A percentile compares a stretch with the other conserved stretches of the same genome.
Conservation (phyloP, 2,329 filamentous ascomycete genomes). For the Curvularia eragrostidis region DNA sequence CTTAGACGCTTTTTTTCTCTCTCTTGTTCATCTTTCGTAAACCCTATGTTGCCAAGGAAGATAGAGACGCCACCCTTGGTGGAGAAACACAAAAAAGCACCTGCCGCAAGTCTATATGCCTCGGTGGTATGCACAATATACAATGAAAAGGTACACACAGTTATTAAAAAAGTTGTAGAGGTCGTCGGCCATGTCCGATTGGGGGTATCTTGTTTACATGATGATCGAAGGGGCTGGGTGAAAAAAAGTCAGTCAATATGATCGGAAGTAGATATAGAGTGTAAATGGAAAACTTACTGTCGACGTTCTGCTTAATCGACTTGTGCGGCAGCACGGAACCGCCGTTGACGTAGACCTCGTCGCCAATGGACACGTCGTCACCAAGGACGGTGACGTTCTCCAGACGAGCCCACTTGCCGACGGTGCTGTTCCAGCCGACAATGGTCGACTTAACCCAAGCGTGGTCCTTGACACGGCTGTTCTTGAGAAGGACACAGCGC, state of each 20-base stretch:
- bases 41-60: constrained; percentile 20
- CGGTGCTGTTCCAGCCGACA: constrained; percentile 96
- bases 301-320: constrained; percentile 98
- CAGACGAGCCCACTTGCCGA: constrained; percentile 92
- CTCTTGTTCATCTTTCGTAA: constrained; percentile 10
- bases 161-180: constrained; percentile 41
- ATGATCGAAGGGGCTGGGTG: constrained; percentile 54
- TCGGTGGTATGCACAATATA: constrained; percentile 41
- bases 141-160: constrained; percentile 43
- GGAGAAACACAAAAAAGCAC: constrained; percentile 18
- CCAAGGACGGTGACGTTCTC: constrained; percentile 98
- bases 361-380: constrained; percentile 96
- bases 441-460: constrained; percentile 99
- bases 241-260: constrained; percentile 21
- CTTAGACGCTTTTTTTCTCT: constrained; percentile 22
- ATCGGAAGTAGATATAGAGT: not conserved
- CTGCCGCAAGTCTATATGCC: constrained; percentile 22
- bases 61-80: constrained; percentile 14
- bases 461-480: constrained; percentile 96
- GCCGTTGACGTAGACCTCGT: constrained; percentile 98
- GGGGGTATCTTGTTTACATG: constrained; percentile 48
- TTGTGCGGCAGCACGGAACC: constrained; percentile 96
- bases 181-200: constrained; percentile 15
- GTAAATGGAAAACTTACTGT: constrained; percentile 54
- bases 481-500: constrained; percentile 85